Base-by-base conservation (phyloP, 169 alveolate species). In the Plasmodium blacklocki region DNA sequence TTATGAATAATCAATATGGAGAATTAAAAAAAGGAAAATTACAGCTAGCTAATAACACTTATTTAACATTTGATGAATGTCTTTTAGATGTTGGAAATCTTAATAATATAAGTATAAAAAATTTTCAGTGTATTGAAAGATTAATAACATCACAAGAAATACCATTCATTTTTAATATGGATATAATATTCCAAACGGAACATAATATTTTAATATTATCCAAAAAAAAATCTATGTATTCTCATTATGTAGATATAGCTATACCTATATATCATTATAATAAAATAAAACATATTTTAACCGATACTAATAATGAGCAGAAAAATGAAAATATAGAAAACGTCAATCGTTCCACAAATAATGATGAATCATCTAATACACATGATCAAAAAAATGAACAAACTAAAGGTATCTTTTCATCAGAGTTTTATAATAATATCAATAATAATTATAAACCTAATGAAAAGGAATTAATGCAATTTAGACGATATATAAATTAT, bases 401-500 rank as follows among this genome's bases (percentile, higher is more conserved):
- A 32, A 73, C 21, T 47, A 68, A 49, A 11, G 19, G 6, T 49
- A 72, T 18, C 7, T 83, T 83, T 39, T 83, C 85, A 58, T 49
- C 56, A 5, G 91, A 83, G 14, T 83, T 83, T 72, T 39, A 39
- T 39, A 68, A 54, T 43, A 83, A 83, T 54, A 67, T 73, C 4
- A 49, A 72, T 60, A 15, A 67, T 39, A 68, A 68, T 56, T 83
- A 68, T 50, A 58, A 83, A 39, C 91, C 91, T 15, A 68, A 54
- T 59, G 73, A 83, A 58, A 60, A 56, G 7, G 91, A 68, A 83
- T 32, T 83, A 68, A 83, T 83, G 83, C 91, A 83, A 83, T 83
- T 68, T 83, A 83, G 91, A 68, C 68, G 91, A 72, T 83, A 83
- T 52, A 67, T 83, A 56, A 83, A 83, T 83, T 83, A 83, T 83